Evolutionary conservation across 805 yeast genomes (phyloP).

Genomic region (Monosporozyma siamensis): DNA sequence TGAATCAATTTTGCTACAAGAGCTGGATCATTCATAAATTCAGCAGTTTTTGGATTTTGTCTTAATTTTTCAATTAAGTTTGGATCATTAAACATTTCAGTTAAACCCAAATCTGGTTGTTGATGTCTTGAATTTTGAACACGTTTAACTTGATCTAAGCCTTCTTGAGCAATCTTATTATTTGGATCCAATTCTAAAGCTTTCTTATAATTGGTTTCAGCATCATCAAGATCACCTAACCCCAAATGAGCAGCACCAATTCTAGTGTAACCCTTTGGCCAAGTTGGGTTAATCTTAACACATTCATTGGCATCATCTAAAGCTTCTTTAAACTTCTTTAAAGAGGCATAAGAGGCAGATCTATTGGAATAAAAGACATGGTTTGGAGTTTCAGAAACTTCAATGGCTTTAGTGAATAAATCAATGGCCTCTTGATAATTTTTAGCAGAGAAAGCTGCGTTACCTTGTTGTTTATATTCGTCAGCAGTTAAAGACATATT

Average conservation of each 20-base stretch:
- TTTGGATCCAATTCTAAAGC: constrained; percentile 73
- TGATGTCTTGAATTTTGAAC: constrained; percentile 44
- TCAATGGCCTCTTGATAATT: constrained; percentile 75
- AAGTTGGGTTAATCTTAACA: constrained; percentile 66
- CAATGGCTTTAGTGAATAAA: constrained; percentile 78
- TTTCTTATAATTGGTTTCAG: constrained; percentile 60
- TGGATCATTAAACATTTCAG: constrained; percentile 73
- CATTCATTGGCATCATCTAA: constrained; percentile 79
- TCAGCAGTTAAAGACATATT: constrained; percentile 39
- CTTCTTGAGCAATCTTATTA: constrained; percentile 82
- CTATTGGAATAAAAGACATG: constrained; percentile 91
- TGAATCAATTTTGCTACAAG: constrained; percentile 56
- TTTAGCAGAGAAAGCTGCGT: constrained; percentile 83
- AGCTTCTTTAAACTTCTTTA: constrained; percentile 65
- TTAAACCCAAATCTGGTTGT: constrained; percentile 66
- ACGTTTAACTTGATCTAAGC: constrained; percentile 59
- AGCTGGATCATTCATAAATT: constrained; percentile 77
- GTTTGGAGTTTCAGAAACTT: constrained; percentile 69
- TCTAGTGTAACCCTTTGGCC: constrained; percentile 95
- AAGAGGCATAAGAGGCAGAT: constrained; percentile 82
- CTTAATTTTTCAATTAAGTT: constrained; percentile 63
- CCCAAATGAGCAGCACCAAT: constrained; percentile 91
- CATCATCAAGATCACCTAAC: constrained; percentile 67
- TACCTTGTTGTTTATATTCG: constrained; percentile 84
- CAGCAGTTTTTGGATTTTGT: constrained; percentile 79